These are phyloP conservation scores for Triglochin maritima DNA, from an alignment of 106 monocot species.

Conservation along the genomic window DNA sequence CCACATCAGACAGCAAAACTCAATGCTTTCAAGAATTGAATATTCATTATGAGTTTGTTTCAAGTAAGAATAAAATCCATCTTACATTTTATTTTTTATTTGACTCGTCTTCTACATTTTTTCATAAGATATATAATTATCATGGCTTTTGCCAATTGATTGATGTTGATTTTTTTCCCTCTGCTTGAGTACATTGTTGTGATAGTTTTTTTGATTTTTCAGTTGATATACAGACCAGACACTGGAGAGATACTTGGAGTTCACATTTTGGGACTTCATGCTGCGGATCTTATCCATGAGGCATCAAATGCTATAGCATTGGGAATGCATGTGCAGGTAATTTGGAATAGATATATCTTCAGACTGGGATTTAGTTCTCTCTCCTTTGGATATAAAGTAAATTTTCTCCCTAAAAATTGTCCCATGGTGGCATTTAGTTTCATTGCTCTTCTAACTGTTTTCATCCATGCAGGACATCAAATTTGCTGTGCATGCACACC, in stretches of 20 bases:
- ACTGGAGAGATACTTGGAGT: constrained; percentile 96
- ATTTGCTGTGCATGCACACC: constrained; percentile 87
- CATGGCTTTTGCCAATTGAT: no score
- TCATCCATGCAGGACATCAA: constrained; percentile 57
- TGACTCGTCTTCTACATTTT: no score
- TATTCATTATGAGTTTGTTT: no score
- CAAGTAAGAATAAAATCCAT: no score
- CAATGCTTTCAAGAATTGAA: no score
- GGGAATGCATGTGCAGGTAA: constrained; percentile 76
- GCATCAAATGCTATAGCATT: constrained; percentile 95
- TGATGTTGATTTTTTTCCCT: no score
- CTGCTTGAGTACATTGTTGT: neutral
- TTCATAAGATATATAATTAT: no score
- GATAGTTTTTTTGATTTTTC: constrained; percentile 11
- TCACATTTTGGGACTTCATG: constrained; percentile 93
- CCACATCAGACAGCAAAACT: no score
- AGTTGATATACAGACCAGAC: constrained; percentile 96
- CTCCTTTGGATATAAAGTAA: neutral
- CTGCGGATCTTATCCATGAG: constrained; percentile 96
- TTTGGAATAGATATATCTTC: neutral
- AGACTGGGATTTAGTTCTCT: neutral
- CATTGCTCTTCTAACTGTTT: neutral
- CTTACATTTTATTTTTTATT: no score
- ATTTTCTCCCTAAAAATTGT: neutral
- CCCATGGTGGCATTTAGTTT: no score